Percentiles rank a stretch among this genome's conserved stretches.
These are phyloP conservation scores for Pythium aristosporum DNA, from an alignment of 352 stramenopile species.

Conservation along the genomic window DNA sequence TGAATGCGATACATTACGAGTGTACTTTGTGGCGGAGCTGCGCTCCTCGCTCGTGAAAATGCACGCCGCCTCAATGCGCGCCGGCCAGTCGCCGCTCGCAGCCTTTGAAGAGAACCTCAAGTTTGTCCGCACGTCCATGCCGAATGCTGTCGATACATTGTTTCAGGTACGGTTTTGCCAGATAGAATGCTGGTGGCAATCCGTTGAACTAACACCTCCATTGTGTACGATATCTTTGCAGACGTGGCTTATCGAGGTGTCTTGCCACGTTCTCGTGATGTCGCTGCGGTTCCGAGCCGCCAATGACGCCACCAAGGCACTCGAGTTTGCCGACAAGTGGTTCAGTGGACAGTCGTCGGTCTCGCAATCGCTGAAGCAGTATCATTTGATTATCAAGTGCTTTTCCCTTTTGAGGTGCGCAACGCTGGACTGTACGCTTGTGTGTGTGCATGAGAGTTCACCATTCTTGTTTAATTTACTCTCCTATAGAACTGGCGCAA, in stretches of 20 bases:
- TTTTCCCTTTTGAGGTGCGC: slow-evolving; percentile 57
- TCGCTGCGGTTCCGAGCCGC: slow-evolving; percentile 32
- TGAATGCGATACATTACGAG: slow-evolving; percentile 26
- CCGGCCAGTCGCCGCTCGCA: neutral
- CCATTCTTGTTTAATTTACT: neutral
- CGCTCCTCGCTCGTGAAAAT: slow-evolving; percentile 54
- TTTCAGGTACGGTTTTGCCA: slow-evolving; percentile 46
- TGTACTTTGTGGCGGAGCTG: slow-evolving; percentile 57
- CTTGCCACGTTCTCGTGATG: slow-evolving; percentile 52
- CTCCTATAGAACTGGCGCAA: slow-evolving; percentile 35
- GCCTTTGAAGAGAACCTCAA: slow-evolving; percentile 49
- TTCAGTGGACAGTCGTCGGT: slow-evolving; percentile 16
- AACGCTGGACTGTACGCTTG: neutral
- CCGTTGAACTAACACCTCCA: neutral
- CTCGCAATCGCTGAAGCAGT: slow-evolving; percentile 39
- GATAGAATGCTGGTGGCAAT: neutral
- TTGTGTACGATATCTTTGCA: slow-evolving; percentile 15
- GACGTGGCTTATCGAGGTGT: slow-evolving; percentile 68
- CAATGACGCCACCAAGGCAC: slow-evolving; percentile 33
- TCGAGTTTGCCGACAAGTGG: slow-evolving; percentile 44
- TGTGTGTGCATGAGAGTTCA: neutral
- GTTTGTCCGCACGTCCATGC: slow-evolving; percentile 46
- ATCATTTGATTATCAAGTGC: slow-evolving; percentile 58
- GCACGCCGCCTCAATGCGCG: slow-evolving; percentile 36
- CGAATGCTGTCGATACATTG: slow-evolving; percentile 39